Conservation (phyloP, 2,329 filamentous ascomycete species). For the Trichoderma koningiopsis region DNA sequence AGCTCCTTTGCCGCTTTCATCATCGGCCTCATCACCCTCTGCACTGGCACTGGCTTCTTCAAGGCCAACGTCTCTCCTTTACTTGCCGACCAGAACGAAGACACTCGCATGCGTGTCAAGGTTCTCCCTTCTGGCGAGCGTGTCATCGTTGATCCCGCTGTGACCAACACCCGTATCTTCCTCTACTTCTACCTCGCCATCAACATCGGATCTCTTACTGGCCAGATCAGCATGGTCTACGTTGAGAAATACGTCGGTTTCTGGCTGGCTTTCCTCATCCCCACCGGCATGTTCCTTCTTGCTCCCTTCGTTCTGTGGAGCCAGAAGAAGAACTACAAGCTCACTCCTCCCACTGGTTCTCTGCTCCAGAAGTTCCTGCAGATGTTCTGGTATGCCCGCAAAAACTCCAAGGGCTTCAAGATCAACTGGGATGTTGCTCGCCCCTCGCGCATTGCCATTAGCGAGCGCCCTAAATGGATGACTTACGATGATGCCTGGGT, state of each 20-base stretch:
- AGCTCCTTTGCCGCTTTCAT: constrained; percentile 67
- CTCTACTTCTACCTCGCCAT: constrained; percentile 62
- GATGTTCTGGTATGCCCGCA: constrained; percentile 62
- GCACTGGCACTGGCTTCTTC: constrained; percentile 75
- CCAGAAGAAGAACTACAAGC: constrained; percentile 62
- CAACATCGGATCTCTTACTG: constrained; percentile 63
- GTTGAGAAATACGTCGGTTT: constrained; percentile 76
- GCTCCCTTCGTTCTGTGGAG: constrained; percentile 64
- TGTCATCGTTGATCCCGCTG: constrained; percentile 69
- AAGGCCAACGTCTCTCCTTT: constrained; percentile 77
- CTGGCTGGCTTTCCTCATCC: constrained; percentile 70
- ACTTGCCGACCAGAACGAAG: constrained; percentile 69
- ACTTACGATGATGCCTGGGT: constrained; percentile 83
- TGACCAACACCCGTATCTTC: constrained; percentile 69
- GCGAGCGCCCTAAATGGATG: constrained; percentile 69
- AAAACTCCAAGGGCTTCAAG: constrained; percentile 66
- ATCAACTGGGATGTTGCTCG: constrained; percentile 69
- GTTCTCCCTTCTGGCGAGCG: constrained; percentile 59
- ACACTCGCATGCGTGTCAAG: constrained; percentile 59
- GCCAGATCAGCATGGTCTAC: constrained; percentile 66
- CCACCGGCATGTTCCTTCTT: constrained; percentile 64
- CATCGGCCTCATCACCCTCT: constrained; percentile 59
- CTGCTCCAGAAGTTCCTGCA: constrained; percentile 68
- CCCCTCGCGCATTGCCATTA: constrained; percentile 61
- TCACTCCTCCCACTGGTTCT: constrained; percentile 69